Percentiles rank a stretch among this genome's conserved stretches.
Evolutionary conservation across 805 yeast genomes (phyloP).

Genomic region (Barnettozyma sucrosica): DNA sequence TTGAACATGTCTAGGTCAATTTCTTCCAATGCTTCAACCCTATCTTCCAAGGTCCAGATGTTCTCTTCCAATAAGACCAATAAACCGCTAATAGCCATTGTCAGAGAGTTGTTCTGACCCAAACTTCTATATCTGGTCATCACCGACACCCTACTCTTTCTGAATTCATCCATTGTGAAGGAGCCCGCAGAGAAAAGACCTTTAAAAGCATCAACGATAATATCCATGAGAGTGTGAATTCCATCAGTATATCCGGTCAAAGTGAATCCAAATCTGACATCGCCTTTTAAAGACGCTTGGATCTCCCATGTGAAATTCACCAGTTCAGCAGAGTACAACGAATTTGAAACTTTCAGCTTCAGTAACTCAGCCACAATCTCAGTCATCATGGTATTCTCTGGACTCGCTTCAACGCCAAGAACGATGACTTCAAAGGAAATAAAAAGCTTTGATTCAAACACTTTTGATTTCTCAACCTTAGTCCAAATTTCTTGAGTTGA

Average conservation of each 20-base stretch:
- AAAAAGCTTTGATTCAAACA: constrained; percentile 29
- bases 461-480: constrained; percentile 30
- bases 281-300: constrained; percentile 48
- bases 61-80: constrained; percentile 50
- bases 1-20: constrained; percentile 34
- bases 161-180: constrained; percentile 31
- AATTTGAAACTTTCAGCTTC: constrained; percentile 33
- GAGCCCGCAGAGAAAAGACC: constrained; percentile 13
- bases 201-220: constrained; percentile 31
- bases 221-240: constrained; percentile 29
- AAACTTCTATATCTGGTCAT: constrained; percentile 43
- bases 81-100: constrained; percentile 44
- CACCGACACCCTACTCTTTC: constrained; percentile 42
- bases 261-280: constrained; percentile 45
- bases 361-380: constrained; percentile 50
- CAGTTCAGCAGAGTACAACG: constrained; percentile 48
- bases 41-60: constrained; percentile 47
- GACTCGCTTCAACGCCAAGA: constrained; percentile 27
- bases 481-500: constrained; percentile 46
- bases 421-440: constrained; percentile 43
- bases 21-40: constrained; percentile 51
- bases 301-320: constrained; percentile 54
- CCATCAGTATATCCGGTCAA: constrained; percentile 47
- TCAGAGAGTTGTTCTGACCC: constrained; percentile 38
- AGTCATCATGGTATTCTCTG: constrained; percentile 38